A percentile compares a stretch with the other conserved stretches of the same genome.
Evolutionary conservation across 768 basidiomycete species (phyloP).

Genomic region (Macrolepiota fuliginosa): DNA sequence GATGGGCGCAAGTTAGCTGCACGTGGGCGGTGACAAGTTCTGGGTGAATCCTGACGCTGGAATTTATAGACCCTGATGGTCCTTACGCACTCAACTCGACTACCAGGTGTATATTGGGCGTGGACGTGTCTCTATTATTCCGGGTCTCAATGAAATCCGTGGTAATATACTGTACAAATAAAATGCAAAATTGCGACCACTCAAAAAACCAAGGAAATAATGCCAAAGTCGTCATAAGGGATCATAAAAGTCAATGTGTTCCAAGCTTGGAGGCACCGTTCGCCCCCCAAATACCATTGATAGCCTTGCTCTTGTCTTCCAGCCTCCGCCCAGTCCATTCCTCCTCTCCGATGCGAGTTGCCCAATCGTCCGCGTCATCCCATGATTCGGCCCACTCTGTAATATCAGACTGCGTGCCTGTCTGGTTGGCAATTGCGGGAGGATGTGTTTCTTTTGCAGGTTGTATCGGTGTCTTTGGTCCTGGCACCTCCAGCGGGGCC

Average conservation of each 20-base stretch:
- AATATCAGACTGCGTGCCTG: constrained; percentile 8
- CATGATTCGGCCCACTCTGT: constrained; percentile 50
- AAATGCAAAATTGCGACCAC: not conserved
- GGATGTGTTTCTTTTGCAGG: constrained; percentile 5
- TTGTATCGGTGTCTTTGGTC: constrained; percentile 10
- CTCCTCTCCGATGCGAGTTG: constrained; percentile 42
- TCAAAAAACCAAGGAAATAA: not conserved
- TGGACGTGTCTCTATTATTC: not conserved
- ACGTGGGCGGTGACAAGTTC: constrained; percentile 8
- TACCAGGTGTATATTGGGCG: not conserved
- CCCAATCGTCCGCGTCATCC: constrained; percentile 55
- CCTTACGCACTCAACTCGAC: not conserved
- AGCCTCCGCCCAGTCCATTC: constrained; percentile 42
- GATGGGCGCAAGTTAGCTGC: not conserved
- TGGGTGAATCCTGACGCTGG: constrained; percentile 20
- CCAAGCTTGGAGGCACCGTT: not conserved
- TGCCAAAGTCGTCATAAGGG: not conserved
- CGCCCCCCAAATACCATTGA: constrained; percentile 17
- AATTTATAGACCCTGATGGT: not conserved
- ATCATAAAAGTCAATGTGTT: not conserved
- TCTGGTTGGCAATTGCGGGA: not conserved
- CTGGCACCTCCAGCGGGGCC: constrained; percentile 12
- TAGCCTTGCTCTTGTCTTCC: constrained; percentile 33
- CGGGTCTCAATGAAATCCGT: not conserved
- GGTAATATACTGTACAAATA: constrained; percentile 3